These are phyloP conservation scores for Calocybe gangraenosa DNA, from an alignment of 768 basidiomycete species.

Conservation along the genomic window DNA sequence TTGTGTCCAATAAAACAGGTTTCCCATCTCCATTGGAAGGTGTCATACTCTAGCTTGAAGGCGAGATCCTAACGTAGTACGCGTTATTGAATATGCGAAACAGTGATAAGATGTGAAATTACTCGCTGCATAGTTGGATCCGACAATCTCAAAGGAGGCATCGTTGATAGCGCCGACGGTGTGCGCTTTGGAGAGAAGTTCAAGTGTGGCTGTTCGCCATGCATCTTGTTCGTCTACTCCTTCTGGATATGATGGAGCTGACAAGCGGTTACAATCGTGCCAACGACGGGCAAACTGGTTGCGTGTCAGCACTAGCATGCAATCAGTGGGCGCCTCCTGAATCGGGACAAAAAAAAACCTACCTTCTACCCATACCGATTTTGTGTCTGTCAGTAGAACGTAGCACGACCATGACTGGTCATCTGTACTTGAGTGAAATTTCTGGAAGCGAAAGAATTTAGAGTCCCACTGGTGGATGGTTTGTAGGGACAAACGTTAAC, in stretches of 20 bases:
- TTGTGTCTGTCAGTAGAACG: constrained; percentile 71
- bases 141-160: constrained; percentile 53
- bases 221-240: constrained; percentile 47
- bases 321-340: constrained; percentile 13
- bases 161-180: constrained; percentile 58
- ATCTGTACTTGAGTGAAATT: constrained; percentile 53
- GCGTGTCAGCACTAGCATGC: constrained; percentile 44
- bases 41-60: constrained; percentile 52
- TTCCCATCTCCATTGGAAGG: constrained; percentile 81
- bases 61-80: constrained; percentile 70
- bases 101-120: constrained; percentile 7
- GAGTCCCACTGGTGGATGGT: neutral
- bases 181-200: constrained; percentile 54
- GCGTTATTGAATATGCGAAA: constrained; percentile 8
- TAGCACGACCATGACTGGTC: constrained; percentile 59
- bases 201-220: constrained; percentile 55
- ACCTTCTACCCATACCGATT: constrained; percentile 76
- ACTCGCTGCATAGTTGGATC: constrained; percentile 58
- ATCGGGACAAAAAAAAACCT: constrained; percentile 2
- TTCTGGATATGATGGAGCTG: constrained; percentile 22
- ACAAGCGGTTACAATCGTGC: constrained; percentile 50
- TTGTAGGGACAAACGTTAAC: constrained; percentile 23
- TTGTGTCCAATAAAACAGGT: constrained; percentile 59
- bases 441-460: constrained; percentile 35
- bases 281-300: constrained; percentile 67